Evolutionary conservation across 345 rosid species (phyloP).

Genomic region (Euclidium syriacum): DNA sequence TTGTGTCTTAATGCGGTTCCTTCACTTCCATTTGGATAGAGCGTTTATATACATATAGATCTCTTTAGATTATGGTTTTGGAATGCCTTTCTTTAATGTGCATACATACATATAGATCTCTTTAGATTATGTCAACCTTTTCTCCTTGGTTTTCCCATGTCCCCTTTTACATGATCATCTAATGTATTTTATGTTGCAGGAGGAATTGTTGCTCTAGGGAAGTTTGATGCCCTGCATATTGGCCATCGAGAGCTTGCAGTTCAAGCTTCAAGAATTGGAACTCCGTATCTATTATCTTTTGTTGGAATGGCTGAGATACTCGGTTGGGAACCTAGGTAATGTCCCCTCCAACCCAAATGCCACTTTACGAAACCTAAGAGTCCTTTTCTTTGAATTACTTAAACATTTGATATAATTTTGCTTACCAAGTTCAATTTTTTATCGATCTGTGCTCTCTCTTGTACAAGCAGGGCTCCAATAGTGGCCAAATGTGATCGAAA

Average conservation of each 20-base stretch:
- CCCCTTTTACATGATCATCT: too few relatives aligned
- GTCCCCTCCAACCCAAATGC: not conserved
- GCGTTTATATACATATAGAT: too few relatives aligned
- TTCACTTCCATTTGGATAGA: too few relatives aligned
- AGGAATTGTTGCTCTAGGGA: slow-evolving; percentile 92
- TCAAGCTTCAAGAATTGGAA: slow-evolving; percentile 87
- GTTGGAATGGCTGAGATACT: slow-evolving; percentile 90
- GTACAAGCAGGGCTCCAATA: slow-evolving; percentile 58
- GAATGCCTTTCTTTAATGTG: not conserved
- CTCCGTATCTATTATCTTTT: slow-evolving; percentile 76
- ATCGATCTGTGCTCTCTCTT: not conserved
- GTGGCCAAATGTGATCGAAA: slow-evolving; percentile 86
- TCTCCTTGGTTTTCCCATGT: too few relatives aligned
- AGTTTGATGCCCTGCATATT: slow-evolving; percentile 89
- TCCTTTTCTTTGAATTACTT: not conserved
- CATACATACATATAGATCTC: not conserved
- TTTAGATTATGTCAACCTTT: not conserved
- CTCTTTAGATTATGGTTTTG: too few relatives aligned
- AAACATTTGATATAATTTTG: not conserved
- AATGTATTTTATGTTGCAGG: slow-evolving; percentile 48
- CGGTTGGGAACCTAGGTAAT: slow-evolving; percentile 92
- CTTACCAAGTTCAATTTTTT: not conserved
- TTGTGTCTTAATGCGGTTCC: not conserved
- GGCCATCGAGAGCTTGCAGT: slow-evolving; percentile 94
- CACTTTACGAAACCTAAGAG: not conserved